Conservation (phyloP, 345 rosid species). For the Isatis tinctoria region DNA sequence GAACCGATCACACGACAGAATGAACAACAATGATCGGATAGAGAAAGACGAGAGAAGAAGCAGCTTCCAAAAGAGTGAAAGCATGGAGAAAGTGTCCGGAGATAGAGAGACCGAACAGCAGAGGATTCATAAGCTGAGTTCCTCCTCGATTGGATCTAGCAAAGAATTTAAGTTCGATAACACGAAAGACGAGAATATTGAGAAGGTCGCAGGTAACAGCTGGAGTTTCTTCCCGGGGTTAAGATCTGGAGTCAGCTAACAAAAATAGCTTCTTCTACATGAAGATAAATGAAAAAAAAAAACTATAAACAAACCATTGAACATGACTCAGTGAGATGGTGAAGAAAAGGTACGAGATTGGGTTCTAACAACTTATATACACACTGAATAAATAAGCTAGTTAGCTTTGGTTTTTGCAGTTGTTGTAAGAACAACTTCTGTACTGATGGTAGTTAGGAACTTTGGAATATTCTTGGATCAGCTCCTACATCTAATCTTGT, state of each 20-base stretch:
- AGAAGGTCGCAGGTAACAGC: constrained; percentile 63
- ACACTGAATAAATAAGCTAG: constrained; percentile 25
- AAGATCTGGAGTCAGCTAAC: constrained; percentile 69
- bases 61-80: constrained; percentile 27
- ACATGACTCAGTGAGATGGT: not conserved
- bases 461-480: constrained; percentile 6
- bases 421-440: not conserved
- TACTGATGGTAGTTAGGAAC: constrained; percentile 20
- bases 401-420: constrained; percentile 5
- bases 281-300: not conserved
- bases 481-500: not conserved
- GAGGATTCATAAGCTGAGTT: constrained; percentile 43
- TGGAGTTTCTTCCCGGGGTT: constrained; percentile 90
- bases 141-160: constrained; percentile 63
- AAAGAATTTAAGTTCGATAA: constrained; percentile 89
- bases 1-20: constrained; percentile 31
- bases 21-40: constrained; percentile 21
- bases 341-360: constrained; percentile 1
- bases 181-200: constrained; percentile 48
- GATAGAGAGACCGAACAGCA: constrained; percentile 44
- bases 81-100: constrained; percentile 31
- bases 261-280: not conserved
- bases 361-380: constrained; percentile 25
- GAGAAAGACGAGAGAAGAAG: constrained; percentile 24
- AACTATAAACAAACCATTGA: not conserved